Evolutionary conservation across 164 flowering plant genomes (phyloP), one percentile per base, ranked within the genome.

Genomic region (Taxillus chinensis): DNA sequence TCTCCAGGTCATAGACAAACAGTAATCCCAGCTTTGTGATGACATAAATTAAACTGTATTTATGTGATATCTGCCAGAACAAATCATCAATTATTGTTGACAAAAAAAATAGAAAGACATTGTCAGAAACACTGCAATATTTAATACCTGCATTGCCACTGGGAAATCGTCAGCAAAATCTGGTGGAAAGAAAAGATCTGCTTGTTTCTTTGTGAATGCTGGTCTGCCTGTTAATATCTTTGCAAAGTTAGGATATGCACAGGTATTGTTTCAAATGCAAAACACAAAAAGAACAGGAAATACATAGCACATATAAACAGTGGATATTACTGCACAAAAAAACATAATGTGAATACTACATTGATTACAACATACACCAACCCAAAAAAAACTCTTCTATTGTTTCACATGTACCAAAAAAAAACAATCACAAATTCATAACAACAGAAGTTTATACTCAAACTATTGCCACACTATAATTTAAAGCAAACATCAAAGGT

Each of bases 161-260:
- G 99, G 99, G 63, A 95, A 95, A 62, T 95, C 99, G 72, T 95
- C 99, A 39, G 87, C 93, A 83, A 95, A 95, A 76, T 95, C 99
- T 13, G 97, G 99, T 48, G 99, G 99, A 64, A 95, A 95, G 80
- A 95, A 95, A 42, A 95, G 92, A 75, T 95, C 99, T 62, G 99
- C 96, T 64, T 95, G 97, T 65, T 85, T 95, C 83, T 95, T 95
- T 45, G 96, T 70, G 73, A 91, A 95, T 55, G 89, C 77, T 40
- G 93, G 92, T 64, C 87, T 95, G 10, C 99, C 99, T 95, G 87
- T 62, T 15, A 60, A 65, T 17, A 63, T 61, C 37, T 64, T 40
- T 38, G 11, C 5, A n/a, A 42, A 50, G 39, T 67, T 12, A 56
- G 45, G 55, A 64, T 8, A 50, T 8, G 8, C 40, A 57, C 14